Percentiles rank a stretch among this genome's conserved stretches.
These are phyloP conservation scores for Fusarium sp. DNA, from an alignment of 2,329 filamentous ascomycete genomes.

Conservation along the genomic window DNA sequence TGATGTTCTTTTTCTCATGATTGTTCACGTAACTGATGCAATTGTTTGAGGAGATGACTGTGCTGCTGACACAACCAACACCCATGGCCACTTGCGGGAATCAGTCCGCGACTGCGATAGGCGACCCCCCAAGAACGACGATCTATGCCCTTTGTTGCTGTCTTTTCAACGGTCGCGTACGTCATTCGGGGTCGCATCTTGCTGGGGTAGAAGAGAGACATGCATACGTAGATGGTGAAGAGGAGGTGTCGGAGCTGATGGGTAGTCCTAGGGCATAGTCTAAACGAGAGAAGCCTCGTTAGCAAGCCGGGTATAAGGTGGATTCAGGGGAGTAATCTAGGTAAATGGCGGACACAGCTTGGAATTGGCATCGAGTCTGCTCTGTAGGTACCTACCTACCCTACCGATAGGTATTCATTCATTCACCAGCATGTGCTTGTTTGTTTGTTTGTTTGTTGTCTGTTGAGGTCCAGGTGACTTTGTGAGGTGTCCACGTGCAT, in stretches of 20 bases:
- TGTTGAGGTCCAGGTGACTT: conserved; percentile 15
- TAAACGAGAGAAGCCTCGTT: background rate
- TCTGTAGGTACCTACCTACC: too few species aligned
- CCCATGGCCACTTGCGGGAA: background rate
- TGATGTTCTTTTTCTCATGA: too few species aligned
- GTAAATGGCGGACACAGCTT: too few species aligned
- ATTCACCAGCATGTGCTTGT: too few species aligned
- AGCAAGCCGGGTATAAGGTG: conserved; percentile 6
- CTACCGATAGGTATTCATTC: too few species aligned
- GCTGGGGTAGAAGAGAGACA: background rate
- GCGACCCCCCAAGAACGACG: background rate
- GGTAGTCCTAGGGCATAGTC: conserved; percentile 5
- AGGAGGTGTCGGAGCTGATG: too few species aligned
- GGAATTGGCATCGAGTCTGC: too few species aligned
- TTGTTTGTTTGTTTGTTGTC: background rate
- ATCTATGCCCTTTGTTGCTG: background rate
- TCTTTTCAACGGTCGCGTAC: conserved; percentile 1
- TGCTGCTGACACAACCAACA: too few species aligned
- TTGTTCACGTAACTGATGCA: too few species aligned
- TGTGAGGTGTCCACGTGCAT: conserved; percentile 20
- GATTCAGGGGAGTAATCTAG: background rate
- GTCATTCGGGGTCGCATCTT: conserved; percentile 9
- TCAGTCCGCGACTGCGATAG: conserved; percentile 12
- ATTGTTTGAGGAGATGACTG: too few species aligned
- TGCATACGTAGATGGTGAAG: too few species aligned